Evolutionary conservation across 345 rosid species (phyloP).

Genomic region (Bruguiera parviflora): DNA sequence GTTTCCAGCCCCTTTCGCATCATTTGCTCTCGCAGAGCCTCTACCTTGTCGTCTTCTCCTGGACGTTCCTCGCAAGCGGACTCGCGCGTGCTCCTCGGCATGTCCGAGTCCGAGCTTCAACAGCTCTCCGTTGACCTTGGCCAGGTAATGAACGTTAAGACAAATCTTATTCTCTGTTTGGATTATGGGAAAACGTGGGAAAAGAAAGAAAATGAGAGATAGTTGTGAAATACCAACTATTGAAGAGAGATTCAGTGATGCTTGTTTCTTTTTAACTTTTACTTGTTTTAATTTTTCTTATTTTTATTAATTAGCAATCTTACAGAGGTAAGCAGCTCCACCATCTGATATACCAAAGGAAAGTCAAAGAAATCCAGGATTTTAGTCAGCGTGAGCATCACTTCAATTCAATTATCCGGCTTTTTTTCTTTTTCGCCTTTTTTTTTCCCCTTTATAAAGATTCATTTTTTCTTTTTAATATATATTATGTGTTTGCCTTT

Average conservation of each 20-base stretch:
- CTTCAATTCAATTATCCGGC: neutral
- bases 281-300: neutral
- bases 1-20: conserved; percentile 38
- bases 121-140: conserved; percentile 74
- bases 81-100: conserved; percentile 76
- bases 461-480: neutral
- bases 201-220: neutral
- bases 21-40: conserved; percentile 30
- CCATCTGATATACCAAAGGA: conserved; percentile 82
- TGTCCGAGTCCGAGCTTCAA: conserved; percentile 88
- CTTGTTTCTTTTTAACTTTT: neutral
- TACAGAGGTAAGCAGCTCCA: conserved; percentile 93
- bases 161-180: neutral
- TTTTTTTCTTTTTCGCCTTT: neutral
- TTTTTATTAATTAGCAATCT: conserved; percentile 44
- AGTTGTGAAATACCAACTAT: neutral
- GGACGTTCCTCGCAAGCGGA: conserved; percentile 49
- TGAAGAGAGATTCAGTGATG: neutral
- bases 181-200: conserved; percentile 1
- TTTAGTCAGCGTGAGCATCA: conserved; percentile 70
- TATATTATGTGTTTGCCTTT: neutral
- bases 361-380: conserved; percentile 65
- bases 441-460: conserved; percentile 1
- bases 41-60: conserved; percentile 25
- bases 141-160: conserved; percentile 45